phyloP scores from a whole-genome alignment of 2,329 filamentous ascomycete genomes.

The Penicillium sp. region DNA sequence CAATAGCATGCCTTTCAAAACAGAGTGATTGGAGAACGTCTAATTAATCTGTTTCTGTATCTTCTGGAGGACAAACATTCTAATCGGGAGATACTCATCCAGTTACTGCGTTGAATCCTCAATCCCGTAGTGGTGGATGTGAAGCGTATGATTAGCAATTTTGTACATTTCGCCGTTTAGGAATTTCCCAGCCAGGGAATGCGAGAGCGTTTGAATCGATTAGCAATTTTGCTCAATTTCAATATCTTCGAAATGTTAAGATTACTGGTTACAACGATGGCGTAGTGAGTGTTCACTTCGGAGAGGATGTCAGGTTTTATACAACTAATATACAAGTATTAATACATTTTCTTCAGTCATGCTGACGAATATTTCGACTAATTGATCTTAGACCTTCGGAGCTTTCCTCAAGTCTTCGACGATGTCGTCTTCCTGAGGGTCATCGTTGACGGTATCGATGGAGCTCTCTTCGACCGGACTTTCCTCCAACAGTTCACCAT shows the following conservation, averaged over 20 bases:
- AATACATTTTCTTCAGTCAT: slow-evolving; percentile 10
- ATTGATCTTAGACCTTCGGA: background rate
- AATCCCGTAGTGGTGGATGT: too few relatives aligned
- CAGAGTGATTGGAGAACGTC: too few relatives aligned
- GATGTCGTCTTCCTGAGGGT: slow-evolving; percentile 1
- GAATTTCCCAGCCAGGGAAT: too few relatives aligned
- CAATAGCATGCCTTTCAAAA: too few relatives aligned
- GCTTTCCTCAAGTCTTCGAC: slow-evolving; percentile 2
- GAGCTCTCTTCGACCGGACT: background rate
- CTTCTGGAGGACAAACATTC: too few relatives aligned
- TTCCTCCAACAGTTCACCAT: background rate
- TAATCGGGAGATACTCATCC: too few relatives aligned
- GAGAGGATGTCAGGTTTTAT: slow-evolving; percentile 19
- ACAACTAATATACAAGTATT: slow-evolving; percentile 30
- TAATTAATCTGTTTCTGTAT: too few relatives aligned
- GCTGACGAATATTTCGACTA: background rate
- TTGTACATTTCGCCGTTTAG: too few relatives aligned
- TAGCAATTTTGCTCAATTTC: background rate
- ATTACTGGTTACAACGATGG: background rate
- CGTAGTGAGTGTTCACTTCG: background rate
- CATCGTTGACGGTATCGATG: slow-evolving; percentile 1
- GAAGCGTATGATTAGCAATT: too few relatives aligned
- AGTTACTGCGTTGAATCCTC: too few relatives aligned
- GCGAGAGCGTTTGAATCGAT: too few relatives aligned
- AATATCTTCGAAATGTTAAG: background rate